Percentiles rank a stretch among this genome's conserved stretches.
These are phyloP conservation scores for Hibiscus tridactylites DNA, from an alignment of 345 rosid genomes.

Conservation along the genomic window DNA sequence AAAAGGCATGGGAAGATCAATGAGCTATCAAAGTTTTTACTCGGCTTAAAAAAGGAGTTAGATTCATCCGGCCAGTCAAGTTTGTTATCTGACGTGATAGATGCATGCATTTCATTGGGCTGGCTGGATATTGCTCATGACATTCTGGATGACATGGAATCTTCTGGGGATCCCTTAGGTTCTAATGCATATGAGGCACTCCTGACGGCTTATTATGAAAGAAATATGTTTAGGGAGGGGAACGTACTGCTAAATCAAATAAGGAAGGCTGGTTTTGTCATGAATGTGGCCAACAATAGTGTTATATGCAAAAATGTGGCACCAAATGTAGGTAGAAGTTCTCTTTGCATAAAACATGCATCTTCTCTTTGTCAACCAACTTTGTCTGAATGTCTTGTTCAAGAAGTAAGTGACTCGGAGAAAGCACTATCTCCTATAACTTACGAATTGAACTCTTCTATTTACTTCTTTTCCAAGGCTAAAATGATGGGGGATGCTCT, in stretches of 20 bases:
- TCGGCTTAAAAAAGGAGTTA: constrained; percentile 27
- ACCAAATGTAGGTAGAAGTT: constrained; percentile 22
- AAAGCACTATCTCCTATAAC: constrained; percentile 25
- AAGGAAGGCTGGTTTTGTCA: constrained; percentile 37
- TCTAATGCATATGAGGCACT: constrained; percentile 32
- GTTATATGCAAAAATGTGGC: constrained; percentile 15
- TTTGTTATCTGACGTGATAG: constrained; percentile 44
- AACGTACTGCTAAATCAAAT: constrained; percentile 49
- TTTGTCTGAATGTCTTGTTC: constrained; percentile 33
- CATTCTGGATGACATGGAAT: constrained; percentile 69
- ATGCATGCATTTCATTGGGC: constrained; percentile 51
- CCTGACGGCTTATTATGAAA: constrained; percentile 43
- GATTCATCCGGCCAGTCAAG: constrained; percentile 11
- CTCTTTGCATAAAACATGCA: constrained; percentile 6
- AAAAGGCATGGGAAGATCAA: constrained; percentile 37
- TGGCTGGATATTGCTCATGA: constrained; percentile 87
- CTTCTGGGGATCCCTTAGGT: constrained; percentile 34
- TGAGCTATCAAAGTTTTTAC: constrained; percentile 51
- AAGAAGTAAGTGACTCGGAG: constrained; percentile 31
- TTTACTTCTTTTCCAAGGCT: constrained; percentile 78
- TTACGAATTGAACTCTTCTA: constrained; percentile 58
- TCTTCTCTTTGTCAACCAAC: constrained; percentile 22
- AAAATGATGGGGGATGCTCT: constrained; percentile 72
- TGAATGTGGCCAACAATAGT: constrained; percentile 26
- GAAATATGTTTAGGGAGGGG: constrained; percentile 52